Evolutionary conservation across 306 rosid species (phyloP).

Genomic region (Cicer arietinum): DNA sequence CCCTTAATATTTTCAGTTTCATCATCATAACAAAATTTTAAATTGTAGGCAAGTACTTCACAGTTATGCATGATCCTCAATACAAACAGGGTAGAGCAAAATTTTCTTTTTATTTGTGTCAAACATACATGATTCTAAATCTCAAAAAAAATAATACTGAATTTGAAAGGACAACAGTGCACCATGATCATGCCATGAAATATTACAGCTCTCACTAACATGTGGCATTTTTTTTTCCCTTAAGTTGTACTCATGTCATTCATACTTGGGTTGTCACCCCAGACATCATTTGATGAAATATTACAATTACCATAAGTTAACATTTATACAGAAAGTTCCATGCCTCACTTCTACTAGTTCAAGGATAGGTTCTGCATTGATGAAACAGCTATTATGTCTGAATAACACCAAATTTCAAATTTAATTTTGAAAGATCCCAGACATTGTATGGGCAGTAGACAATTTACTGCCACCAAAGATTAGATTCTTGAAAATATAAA

Average conservation of each 20-base stretch:
- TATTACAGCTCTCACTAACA: constrained; percentile 9
- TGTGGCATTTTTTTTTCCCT: background rate
- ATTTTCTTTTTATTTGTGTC: background rate
- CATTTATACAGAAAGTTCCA: background rate
- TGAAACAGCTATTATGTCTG: background rate
- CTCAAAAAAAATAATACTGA: background rate
- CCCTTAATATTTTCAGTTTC: constrained; percentile 16
- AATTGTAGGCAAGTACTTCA: constrained; percentile 1
- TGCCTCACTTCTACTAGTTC: background rate
- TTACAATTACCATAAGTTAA: background rate
- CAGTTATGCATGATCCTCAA: constrained; percentile 12
- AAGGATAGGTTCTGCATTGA: background rate
- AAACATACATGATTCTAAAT: background rate
- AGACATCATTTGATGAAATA: background rate
- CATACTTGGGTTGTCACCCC: background rate
- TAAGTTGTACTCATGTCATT: no score
- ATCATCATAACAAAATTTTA: background rate
- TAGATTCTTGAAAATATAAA: constrained; percentile 2
- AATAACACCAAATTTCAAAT: background rate
- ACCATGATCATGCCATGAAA: background rate
- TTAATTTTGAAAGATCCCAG: background rate
- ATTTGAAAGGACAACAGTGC: background rate
- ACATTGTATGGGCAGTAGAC: background rate
- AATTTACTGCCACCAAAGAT: background rate
- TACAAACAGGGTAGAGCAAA: background rate